Evolutionary conservation across 2,329 filamentous ascomycete species (phyloP).

Genomic region (Daldinia sp.): DNA sequence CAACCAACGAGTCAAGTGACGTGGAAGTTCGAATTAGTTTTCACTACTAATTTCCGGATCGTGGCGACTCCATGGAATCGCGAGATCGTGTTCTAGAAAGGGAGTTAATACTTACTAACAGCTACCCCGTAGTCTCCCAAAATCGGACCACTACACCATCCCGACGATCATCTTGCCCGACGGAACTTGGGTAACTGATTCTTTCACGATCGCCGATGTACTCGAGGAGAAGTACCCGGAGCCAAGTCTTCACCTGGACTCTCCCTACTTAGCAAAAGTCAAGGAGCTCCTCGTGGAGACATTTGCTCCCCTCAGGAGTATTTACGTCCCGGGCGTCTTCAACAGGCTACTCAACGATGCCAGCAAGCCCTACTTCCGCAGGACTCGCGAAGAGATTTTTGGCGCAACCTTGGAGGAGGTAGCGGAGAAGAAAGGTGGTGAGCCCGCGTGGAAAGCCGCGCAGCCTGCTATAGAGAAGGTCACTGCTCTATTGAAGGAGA

Average conservation of each 20-base stretch:
- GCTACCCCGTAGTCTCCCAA: constrained; percentile 55
- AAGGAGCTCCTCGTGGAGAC: constrained; percentile 50
- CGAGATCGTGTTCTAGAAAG: too few species aligned
- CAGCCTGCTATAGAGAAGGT: constrained; percentile 48
- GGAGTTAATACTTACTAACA: constrained; percentile 5
- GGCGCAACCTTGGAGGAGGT: constrained; percentile 64
- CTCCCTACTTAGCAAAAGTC: constrained; percentile 57
- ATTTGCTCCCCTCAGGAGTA: constrained; percentile 47
- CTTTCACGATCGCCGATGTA: constrained; percentile 63
- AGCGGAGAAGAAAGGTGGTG: constrained; percentile 56
- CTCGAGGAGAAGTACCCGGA: constrained; percentile 67
- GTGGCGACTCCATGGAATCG: too few species aligned
- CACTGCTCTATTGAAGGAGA: constrained; percentile 61
- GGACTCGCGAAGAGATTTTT: constrained; percentile 57
- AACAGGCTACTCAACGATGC: constrained; percentile 58
- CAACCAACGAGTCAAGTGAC: too few species aligned
- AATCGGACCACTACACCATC: constrained; percentile 43
- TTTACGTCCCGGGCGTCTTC: constrained; percentile 60
- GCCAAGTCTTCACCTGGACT: constrained; percentile 66
- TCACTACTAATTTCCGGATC: too few species aligned
- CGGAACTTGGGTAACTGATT: constrained; percentile 71
- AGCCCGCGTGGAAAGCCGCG: constrained; percentile 57
- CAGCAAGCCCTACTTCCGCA: constrained; percentile 63
- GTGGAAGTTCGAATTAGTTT: too few species aligned
- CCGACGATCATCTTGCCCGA: constrained; percentile 53